Percentiles rank a stretch among this genome's conserved stretches.
Evolutionary conservation across 352 stramenopile species (phyloP).

Genomic region (Pelagophyceae sp.): DNA sequence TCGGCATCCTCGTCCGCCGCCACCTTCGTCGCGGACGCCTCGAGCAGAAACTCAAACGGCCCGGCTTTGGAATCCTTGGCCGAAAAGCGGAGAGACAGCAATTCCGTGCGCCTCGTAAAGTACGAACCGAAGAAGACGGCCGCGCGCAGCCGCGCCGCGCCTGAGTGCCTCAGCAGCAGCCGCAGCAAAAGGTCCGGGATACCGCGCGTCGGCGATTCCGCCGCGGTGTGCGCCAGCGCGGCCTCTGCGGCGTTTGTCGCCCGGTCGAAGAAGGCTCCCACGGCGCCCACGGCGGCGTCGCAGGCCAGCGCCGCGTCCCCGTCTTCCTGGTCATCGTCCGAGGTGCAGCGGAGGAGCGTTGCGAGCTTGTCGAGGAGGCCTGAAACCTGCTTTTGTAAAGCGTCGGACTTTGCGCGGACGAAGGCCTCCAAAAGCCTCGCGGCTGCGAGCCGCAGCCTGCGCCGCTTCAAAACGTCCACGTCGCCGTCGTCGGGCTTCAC

Average conservation of each 20-base stretch:
- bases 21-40: background rate
- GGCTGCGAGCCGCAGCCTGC: background rate
- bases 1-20: background rate
- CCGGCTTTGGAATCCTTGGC: background rate
- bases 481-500: background rate
- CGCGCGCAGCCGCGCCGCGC: no score
- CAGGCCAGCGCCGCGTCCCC: background rate
- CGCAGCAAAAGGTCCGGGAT: no score
- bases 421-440: background rate
- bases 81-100: background rate
- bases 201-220: no score
- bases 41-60: background rate
- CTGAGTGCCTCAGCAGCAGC: no score
- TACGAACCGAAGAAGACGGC: no score
- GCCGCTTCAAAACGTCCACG: background rate
- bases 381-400: background rate
- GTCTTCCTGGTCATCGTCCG: background rate
- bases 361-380: background rate
- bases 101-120: no score
- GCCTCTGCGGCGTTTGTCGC: background rate
- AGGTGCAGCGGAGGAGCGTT: background rate
- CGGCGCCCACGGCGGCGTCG: background rate
- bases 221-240: background rate
- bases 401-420: background rate
- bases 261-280: background rate